Evolutionary conservation across 495 filamentous ascomycete genomes (phyloP).

Genomic region (Annulohypoxylon moriforme): DNA sequence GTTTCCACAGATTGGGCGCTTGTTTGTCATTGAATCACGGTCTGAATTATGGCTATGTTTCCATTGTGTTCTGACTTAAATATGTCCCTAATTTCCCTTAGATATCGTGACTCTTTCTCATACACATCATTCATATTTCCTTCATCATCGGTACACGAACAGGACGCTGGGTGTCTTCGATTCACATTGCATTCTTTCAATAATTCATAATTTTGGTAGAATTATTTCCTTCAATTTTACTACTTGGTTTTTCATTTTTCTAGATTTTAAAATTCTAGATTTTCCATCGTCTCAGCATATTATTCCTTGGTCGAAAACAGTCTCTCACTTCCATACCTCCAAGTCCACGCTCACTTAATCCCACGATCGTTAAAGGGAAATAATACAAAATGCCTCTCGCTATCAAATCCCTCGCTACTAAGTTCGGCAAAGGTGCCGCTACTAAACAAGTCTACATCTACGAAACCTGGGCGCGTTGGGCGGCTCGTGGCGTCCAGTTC

Average conservation of each 20-base stretch:
- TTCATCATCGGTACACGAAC: slow-evolving; percentile 19
- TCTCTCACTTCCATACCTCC: background rate
- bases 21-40: slow-evolving; percentile 32
- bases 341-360: background rate
- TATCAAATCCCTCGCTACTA: slow-evolving; percentile 35
- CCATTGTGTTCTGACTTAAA: slow-evolving; percentile 37
- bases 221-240: slow-evolving; percentile 1
- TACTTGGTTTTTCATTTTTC: background rate
- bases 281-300: background rate
- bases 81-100: slow-evolving; percentile 19
- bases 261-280: background rate
- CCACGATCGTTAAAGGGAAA: background rate
- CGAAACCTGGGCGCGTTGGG: slow-evolving; percentile 48
- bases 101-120: background rate
- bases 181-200: slow-evolving; percentile 28
- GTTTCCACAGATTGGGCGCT: slow-evolving; percentile 33
- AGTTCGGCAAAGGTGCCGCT: slow-evolving; percentile 48
- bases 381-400: slow-evolving; percentile 38
- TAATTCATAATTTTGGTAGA: slow-evolving; percentile 30
- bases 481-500: slow-evolving; percentile 49
- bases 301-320: background rate
- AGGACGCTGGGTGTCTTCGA: slow-evolving; percentile 39
- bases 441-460: slow-evolving; percentile 49
- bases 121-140: slow-evolving; percentile 5
- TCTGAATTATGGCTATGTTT: slow-evolving; percentile 20